A percentile compares a stretch with the other conserved stretches of the same genome.
These are phyloP conservation scores for Trametes cingulata DNA, from an alignment of 768 basidiomycete genomes.

Conservation along the genomic window DNA sequence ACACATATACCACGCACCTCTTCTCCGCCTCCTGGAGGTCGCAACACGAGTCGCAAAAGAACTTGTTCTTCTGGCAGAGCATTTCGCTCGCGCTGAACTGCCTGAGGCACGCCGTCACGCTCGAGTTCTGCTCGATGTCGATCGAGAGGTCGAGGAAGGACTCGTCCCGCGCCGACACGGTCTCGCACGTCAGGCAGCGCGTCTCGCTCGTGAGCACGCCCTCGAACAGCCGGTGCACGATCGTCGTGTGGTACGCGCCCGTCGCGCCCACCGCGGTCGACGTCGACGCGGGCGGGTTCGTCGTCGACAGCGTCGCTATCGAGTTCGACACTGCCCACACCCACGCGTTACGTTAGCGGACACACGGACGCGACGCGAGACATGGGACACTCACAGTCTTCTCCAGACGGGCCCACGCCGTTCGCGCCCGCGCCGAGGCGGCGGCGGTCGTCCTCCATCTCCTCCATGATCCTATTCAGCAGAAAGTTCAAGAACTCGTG, in stretches of 20 bases:
- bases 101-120: slow-evolving; percentile 91
- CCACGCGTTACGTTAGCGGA: background rate
- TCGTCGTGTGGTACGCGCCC: slow-evolving; percentile 54
- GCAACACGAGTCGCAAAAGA: slow-evolving; percentile 96
- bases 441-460: slow-evolving; percentile 71
- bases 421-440: slow-evolving; percentile 7
- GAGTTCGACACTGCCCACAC: slow-evolving; percentile 58
- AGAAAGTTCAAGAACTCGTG: slow-evolving; percentile 97
- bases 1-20: slow-evolving; percentile 54
- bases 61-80: slow-evolving; percentile 98
- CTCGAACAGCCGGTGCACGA: slow-evolving; percentile 92
- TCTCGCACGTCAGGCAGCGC: slow-evolving; percentile 96
- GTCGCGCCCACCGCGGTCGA: slow-evolving; percentile 36
- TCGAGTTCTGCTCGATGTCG: slow-evolving; percentile 98
- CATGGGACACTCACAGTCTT: slow-evolving; percentile 59
- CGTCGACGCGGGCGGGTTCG: slow-evolving; percentile 46
- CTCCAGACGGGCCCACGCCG: slow-evolving; percentile 33
- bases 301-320: slow-evolving; percentile 51
- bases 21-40: slow-evolving; percentile 98
- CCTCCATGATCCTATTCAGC: slow-evolving; percentile 91
- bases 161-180: slow-evolving; percentile 88
- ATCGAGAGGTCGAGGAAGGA: slow-evolving; percentile 98
- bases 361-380: background rate
- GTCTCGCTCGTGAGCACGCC: slow-evolving; percentile 96
- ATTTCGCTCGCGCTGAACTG: slow-evolving; percentile 98